Conservation (phyloP, 2,329 filamentous ascomycete genomes). For the Colletotrichum orchidophilum region DNA sequence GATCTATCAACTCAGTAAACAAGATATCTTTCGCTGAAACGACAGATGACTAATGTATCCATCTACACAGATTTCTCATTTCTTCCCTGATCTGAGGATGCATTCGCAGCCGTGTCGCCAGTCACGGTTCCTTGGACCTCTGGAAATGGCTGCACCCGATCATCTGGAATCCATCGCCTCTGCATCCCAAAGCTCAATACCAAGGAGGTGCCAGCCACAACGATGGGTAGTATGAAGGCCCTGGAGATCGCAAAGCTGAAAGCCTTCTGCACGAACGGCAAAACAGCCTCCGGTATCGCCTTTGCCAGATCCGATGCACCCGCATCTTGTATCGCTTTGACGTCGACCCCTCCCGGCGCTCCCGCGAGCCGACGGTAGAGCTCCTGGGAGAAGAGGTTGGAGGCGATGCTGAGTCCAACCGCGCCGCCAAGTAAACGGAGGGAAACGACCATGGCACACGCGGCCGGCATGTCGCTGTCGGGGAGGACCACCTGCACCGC, state of each 20-base stretch:
- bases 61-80: background rate
- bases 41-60: too few species aligned
- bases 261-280: background rate
- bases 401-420: background rate
- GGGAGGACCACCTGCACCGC: slow-evolving; percentile 33
- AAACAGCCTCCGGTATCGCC: background rate
- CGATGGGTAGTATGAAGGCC: background rate
- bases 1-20: too few species aligned
- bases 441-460: background rate
- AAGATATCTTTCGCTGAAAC: too few species aligned
- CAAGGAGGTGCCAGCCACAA: background rate
- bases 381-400: slow-evolving; percentile 10
- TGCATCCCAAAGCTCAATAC: background rate
- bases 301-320: background rate
- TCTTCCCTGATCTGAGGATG: background rate
- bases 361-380: background rate
- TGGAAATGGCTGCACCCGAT: background rate
- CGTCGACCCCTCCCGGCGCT: background rate
- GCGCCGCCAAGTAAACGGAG: background rate
- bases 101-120: background rate
- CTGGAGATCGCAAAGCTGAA: background rate
- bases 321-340: background rate
- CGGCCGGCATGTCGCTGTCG: slow-evolving; percentile 2
- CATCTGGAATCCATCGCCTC: slow-evolving; percentile 1
- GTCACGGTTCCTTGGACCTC: background rate